Base-by-base conservation (phyloP, 306 rosid genomes). In the Inga oerstediana region DNA sequence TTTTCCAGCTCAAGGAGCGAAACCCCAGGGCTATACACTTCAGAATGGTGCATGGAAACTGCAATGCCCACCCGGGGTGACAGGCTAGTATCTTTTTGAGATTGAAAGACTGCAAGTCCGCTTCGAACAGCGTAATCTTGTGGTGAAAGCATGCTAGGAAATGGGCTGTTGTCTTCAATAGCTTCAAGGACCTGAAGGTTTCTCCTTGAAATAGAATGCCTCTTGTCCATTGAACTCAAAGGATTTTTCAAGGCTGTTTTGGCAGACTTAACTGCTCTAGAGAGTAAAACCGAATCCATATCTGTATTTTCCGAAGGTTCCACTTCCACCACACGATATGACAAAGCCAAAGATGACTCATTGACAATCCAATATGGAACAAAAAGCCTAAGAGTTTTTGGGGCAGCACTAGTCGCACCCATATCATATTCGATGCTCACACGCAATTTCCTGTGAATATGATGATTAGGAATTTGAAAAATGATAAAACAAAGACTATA, bases 341-440 rank as follows among this genome's bases (percentile, higher is more conserved):
- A 90, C 90, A 96, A 85, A 68, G 94, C 45, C 72, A 96, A 80
- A 86, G 93, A 88, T 54, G 97, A 88, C 79, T 96, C 95, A 34
- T 96, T 92, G 51, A 88, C 89, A 85, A 96, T 93, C 99, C 99
- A 96, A 86, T 96, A 96, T 30, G 99, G 97, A 59, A 96, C 97
- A 86, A 88, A 92, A 81, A 96, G 88, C 84, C 98, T 94, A 20
- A 92, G 80, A 71, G 92, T 94, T 90, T 94, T 94, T 68, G 98
- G 97, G 30, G 98, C 97, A 75, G 88, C 90, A 83, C 83, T 90
- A 51, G 97, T 93, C 71, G 94, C 99, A n/a, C 98, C 99, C 93
- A 93, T 91, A 72, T 94, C 99, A 74, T 85, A 91, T 84, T 96
- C 99, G 20, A 96, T 91, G 87, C 97, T 96, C 83, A 96, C 88